phyloP scores from a whole-genome alignment of 2,329 filamentous ascomycete genomes.

The Colletotrichum musicola region DNA sequence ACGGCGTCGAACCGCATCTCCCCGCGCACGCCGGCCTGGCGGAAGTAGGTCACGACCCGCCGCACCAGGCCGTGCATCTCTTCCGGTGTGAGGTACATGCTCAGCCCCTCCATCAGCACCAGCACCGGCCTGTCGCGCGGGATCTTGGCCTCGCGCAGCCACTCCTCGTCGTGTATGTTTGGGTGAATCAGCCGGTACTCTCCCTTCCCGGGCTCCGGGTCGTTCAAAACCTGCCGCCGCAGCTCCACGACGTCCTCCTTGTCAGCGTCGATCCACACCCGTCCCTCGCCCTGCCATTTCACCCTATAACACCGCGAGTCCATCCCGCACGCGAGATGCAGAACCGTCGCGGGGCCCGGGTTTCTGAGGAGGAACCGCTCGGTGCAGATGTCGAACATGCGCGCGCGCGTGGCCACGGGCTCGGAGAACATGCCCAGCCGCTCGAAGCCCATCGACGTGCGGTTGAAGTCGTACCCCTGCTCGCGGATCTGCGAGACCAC shows the following conservation, averaged over 20 bases:
- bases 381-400: slow-evolving; percentile 43
- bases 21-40: slow-evolving; percentile 42
- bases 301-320: slow-evolving; percentile 46
- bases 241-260: slow-evolving; percentile 50
- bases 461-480: slow-evolving; percentile 33
- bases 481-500: slow-evolving; percentile 17
- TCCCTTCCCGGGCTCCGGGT: slow-evolving; percentile 16
- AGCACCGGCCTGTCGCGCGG: slow-evolving; percentile 48
- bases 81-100: slow-evolving; percentile 46
- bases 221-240: slow-evolving; percentile 44
- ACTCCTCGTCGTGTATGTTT: slow-evolving; percentile 45
- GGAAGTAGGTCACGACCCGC: slow-evolving; percentile 44
- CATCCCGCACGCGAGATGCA: slow-evolving; percentile 49
- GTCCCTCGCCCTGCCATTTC: slow-evolving; percentile 35
- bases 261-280: slow-evolving; percentile 52
- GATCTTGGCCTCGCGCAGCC: slow-evolving; percentile 44
- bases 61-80: slow-evolving; percentile 42
- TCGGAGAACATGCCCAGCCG: background rate
- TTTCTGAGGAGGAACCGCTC: slow-evolving; percentile 44
- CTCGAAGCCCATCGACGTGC: background rate
- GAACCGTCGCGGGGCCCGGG: slow-evolving; percentile 42
- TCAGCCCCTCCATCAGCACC: slow-evolving; percentile 49
- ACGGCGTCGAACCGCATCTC: slow-evolving; percentile 32
- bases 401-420: slow-evolving; percentile 23
- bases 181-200: slow-evolving; percentile 45